A percentile compares a stretch with the other conserved stretches of the same genome.
Conservation (phyloP, 768 basidiomycete genomes). For the Lactarius pseudohatsudake region DNA sequence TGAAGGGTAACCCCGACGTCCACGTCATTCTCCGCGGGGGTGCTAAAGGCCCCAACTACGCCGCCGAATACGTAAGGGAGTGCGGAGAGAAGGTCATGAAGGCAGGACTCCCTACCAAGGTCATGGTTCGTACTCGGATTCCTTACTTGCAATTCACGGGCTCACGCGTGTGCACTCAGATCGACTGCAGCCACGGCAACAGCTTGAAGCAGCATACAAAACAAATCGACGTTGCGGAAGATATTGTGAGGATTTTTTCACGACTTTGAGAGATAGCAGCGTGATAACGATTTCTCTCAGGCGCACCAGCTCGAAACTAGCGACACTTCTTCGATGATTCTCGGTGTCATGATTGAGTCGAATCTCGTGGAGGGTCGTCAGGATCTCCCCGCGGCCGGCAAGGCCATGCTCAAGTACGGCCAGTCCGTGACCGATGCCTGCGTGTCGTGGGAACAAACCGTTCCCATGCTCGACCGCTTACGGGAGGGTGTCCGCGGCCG, state of each 20-base stretch:
- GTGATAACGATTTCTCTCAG: constrained; percentile 40
- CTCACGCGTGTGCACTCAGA: constrained; percentile 44
- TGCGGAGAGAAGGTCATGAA: constrained; percentile 74
- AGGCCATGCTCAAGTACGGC: constrained; percentile 73
- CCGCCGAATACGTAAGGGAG: constrained; percentile 73
- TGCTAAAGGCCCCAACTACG: constrained; percentile 85
- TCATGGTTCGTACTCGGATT: constrained; percentile 66
- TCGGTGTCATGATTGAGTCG: constrained; percentile 96
- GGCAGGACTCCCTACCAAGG: constrained; percentile 70
- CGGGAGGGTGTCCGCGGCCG: constrained; percentile 86
- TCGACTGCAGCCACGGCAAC: constrained; percentile 97
- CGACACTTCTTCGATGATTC: constrained; percentile 71
- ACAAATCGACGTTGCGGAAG: constrained; percentile 85
- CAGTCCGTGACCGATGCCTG: constrained; percentile 89
- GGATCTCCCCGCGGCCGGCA: constrained; percentile 74
- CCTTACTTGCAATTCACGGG: background rate
- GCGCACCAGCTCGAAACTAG: constrained; percentile 68
- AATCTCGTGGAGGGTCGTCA: constrained; percentile 88
- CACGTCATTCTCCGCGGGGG: constrained; percentile 96
- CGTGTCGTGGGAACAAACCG: constrained; percentile 86
- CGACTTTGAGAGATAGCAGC: constrained; percentile 19
- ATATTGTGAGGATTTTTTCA: constrained; percentile 61
- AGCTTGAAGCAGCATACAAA: constrained; percentile 87
- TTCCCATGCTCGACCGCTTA: constrained; percentile 77
- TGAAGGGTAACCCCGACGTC: constrained; percentile 86